Conservation (phyloP, 1,139 yeast genomes). For the Hyphopichia burtonii region DNA sequence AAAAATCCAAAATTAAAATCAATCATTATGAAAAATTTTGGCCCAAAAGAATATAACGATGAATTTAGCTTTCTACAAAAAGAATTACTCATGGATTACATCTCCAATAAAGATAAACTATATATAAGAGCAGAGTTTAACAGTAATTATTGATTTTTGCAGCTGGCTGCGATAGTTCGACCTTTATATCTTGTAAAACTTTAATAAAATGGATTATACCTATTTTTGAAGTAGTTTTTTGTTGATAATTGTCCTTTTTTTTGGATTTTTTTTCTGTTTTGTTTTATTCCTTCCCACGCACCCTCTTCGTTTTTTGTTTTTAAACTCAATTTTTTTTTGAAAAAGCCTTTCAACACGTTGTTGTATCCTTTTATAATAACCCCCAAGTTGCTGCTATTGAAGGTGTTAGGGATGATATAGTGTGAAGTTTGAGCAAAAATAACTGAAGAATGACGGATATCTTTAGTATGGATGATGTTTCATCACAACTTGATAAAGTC, state of each 20-base stretch:
- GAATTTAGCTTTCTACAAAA: constrained; percentile 7
- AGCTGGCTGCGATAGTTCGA: background rate
- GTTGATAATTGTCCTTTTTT: too few relatives aligned
- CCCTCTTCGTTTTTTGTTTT: too few relatives aligned
- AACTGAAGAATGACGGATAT: constrained; percentile 1
- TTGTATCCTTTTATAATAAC: too few relatives aligned
- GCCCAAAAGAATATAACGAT: background rate
- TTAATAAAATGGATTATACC: background rate
- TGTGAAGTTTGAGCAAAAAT: too few relatives aligned
- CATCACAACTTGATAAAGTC: background rate
- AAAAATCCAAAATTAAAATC: constrained; percentile 24
- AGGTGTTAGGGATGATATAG: too few relatives aligned
- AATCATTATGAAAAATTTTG: constrained; percentile 18
- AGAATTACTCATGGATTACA: constrained; percentile 26
- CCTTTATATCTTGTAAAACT: background rate
- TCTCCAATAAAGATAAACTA: constrained; percentile 25
- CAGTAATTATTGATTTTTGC: background rate
- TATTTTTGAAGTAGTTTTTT: background rate
- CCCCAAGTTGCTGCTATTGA: too few relatives aligned
- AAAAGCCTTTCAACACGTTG: too few relatives aligned
- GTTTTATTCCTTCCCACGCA: too few relatives aligned
- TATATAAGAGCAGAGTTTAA: constrained; percentile 18
- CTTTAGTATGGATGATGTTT: constrained; percentile 2
- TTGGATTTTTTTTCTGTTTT: too few relatives aligned
- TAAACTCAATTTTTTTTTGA: too few relatives aligned